phyloP scores from a whole-genome alignment of 331 rosid species.

The Rosa hybrid region DNA sequence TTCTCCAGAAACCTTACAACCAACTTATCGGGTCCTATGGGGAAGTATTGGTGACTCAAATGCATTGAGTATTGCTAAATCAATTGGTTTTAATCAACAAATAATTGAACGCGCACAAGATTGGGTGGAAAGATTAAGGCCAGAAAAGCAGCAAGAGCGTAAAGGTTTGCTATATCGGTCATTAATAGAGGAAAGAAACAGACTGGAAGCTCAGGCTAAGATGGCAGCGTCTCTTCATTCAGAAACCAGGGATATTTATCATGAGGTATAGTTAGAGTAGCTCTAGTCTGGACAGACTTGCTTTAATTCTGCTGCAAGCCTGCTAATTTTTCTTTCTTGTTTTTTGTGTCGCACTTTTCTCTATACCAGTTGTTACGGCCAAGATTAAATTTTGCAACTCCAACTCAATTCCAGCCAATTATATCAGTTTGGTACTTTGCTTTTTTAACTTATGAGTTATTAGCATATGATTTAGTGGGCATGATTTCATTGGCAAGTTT shows the following conservation, averaged over 20 bases:
- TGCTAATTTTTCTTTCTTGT: conserved; percentile 10
- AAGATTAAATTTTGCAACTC: conserved; percentile 7
- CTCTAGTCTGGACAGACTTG: conserved; percentile 9
- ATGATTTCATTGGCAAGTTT: neutral
- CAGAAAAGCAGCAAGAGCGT: conserved; percentile 81
- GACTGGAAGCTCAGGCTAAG: conserved; percentile 67
- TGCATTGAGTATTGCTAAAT: conserved; percentile 82
- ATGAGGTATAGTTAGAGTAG: conserved; percentile 57
- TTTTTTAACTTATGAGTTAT: neutral
- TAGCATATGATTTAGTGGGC: neutral
- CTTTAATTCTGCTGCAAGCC: conserved; percentile 18
- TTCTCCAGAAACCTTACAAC: conserved; percentile 69
- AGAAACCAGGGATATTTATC: conserved; percentile 55
- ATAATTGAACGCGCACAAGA: conserved; percentile 58
- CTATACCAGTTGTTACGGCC: neutral
- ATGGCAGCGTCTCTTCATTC: conserved; percentile 66
- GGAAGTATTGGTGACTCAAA: conserved; percentile 90
- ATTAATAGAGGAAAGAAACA: conserved; percentile 67
- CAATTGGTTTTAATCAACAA: conserved; percentile 69
- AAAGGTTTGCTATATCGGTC: conserved; percentile 78
- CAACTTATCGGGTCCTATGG: conserved; percentile 89
- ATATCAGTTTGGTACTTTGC: neutral
- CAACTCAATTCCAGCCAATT: neutral
- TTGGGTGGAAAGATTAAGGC: conserved; percentile 77
- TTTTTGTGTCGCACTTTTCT: conserved; percentile 6